Evolutionary conservation across 257 asterid genomes (phyloP).

Genomic region (Solanum bulbocastanum): DNA sequence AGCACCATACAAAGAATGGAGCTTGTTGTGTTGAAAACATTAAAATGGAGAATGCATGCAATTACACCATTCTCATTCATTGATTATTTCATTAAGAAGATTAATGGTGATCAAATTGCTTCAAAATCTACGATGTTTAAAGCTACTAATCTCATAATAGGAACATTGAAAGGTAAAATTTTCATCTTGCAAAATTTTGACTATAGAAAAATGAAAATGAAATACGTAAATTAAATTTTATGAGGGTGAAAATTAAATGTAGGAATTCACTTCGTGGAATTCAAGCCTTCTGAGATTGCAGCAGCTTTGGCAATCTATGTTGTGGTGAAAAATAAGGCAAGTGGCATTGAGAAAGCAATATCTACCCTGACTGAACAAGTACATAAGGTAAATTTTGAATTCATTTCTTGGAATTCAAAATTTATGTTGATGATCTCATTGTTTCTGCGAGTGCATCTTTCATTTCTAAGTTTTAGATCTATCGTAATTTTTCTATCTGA

Average conservation of each 20-base stretch:
- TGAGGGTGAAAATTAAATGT: slow-evolving; percentile 1
- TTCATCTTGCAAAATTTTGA: not conserved
- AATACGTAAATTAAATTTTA: not conserved
- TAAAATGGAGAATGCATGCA: slow-evolving; percentile 34
- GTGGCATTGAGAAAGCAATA: not conserved
- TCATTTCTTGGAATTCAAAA: no score
- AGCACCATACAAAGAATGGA: slow-evolving; percentile 34
- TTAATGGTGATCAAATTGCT: slow-evolving; percentile 9
- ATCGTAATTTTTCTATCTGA: accelerated
- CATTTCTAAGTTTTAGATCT: no score
- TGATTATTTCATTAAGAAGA: slow-evolving; percentile 19
- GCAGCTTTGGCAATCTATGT: slow-evolving; percentile 8
- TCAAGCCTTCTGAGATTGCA: slow-evolving; percentile 18
- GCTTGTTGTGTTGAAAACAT: slow-evolving; percentile 21
- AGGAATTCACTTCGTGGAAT: slow-evolving; percentile 12
- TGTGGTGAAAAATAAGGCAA: not conserved
- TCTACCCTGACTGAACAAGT: not conserved
- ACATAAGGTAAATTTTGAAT: not conserved
- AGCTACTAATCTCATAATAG: not conserved
- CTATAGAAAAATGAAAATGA: not conserved
- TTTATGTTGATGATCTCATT: no score
- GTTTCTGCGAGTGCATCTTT: accelerated
- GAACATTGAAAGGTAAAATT: not conserved
- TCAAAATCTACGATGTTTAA: slow-evolving; percentile 4
- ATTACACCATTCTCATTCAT: slow-evolving; percentile 31